phyloP scores from a whole-genome alignment of 371 early-diverging fungal species.

The Mucor irregularis region DNA sequence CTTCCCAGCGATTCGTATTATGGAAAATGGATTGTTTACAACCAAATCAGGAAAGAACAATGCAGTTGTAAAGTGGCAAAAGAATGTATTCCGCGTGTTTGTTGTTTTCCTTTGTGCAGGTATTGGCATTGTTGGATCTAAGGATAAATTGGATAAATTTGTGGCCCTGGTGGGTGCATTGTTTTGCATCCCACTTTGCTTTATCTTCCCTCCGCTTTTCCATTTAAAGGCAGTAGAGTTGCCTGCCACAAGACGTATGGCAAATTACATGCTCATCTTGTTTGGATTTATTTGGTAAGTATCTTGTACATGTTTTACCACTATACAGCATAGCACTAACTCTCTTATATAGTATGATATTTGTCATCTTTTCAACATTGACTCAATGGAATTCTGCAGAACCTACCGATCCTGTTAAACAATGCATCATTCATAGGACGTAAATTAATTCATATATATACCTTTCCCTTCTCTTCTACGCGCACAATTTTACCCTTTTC shows the following conservation, averaged over 20 bases:
- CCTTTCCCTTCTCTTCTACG: not conserved
- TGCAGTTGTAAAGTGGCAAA: conserved; percentile 82
- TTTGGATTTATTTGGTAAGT: conserved; percentile 73
- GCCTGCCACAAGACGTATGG: conserved; percentile 33
- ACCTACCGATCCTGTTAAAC: conserved; percentile 42
- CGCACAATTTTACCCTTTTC: not conserved
- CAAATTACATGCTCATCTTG: conserved; percentile 58
- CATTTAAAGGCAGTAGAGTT: conserved; percentile 66
- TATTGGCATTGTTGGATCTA: conserved; percentile 74
- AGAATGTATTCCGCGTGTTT: conserved; percentile 77
- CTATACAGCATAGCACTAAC: not conserved
- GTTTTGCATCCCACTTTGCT: conserved; percentile 67
- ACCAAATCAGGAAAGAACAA: conserved; percentile 67
- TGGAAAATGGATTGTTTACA: conserved; percentile 73
- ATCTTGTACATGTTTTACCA: no score
- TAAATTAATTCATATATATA: not conserved
- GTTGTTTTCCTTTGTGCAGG: conserved; percentile 66
- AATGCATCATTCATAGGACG: conserved; percentile 40
- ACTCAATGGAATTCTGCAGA: conserved; percentile 49
- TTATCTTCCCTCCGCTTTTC: conserved; percentile 85
- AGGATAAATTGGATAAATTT: conserved; percentile 78
- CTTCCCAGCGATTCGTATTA: conserved; percentile 85
- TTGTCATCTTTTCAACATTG: conserved; percentile 30
- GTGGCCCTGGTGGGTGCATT: conserved; percentile 77
- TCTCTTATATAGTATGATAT: conserved; percentile 32